Conservation (phyloP, 2,329 filamentous ascomycete genomes). For the Fusarium pseudonygamai region DNA sequence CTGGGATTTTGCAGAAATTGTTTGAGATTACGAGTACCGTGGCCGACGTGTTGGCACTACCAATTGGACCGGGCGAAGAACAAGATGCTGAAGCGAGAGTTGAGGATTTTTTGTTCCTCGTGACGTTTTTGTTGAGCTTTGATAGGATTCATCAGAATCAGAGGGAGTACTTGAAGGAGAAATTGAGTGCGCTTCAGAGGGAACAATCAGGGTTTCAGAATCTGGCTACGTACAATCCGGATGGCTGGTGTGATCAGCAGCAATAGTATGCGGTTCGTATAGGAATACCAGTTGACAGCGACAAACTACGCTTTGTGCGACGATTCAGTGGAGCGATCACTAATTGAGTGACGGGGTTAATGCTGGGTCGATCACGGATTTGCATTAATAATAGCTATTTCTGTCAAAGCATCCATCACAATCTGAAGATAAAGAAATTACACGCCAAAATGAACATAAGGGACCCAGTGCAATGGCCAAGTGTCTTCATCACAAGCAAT, state of each 20-base stretch:
- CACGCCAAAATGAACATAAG: no score
- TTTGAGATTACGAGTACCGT: conserved; percentile 69
- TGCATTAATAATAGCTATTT: no score
- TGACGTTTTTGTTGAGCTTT: conserved; percentile 62
- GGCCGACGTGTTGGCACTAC: conserved; percentile 65
- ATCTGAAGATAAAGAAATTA: no score
- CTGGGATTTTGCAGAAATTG: conserved; percentile 66
- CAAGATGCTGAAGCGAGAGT: conserved; percentile 59
- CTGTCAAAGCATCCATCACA: no score
- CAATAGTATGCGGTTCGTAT: no score
- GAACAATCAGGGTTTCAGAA: conserved; percentile 19
- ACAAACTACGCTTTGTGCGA: no score
- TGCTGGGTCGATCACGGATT: no score
- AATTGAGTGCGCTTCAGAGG: conserved; percentile 48
- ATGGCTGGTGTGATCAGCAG: background rate
- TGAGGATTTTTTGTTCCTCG: conserved; percentile 63
- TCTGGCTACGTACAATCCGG: conserved; percentile 6
- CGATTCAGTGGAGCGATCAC: no score
- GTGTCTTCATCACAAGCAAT: no score
- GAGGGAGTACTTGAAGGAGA: conserved; percentile 53
- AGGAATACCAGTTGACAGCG: no score
- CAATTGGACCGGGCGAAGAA: conserved; percentile 49
- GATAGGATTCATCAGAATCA: conserved; percentile 58
- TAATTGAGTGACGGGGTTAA: no score
- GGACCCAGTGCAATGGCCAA: no score